Evolutionary conservation across 2,329 filamentous ascomycete species (phyloP).

Genomic region (Arthrobotrys iridis): DNA sequence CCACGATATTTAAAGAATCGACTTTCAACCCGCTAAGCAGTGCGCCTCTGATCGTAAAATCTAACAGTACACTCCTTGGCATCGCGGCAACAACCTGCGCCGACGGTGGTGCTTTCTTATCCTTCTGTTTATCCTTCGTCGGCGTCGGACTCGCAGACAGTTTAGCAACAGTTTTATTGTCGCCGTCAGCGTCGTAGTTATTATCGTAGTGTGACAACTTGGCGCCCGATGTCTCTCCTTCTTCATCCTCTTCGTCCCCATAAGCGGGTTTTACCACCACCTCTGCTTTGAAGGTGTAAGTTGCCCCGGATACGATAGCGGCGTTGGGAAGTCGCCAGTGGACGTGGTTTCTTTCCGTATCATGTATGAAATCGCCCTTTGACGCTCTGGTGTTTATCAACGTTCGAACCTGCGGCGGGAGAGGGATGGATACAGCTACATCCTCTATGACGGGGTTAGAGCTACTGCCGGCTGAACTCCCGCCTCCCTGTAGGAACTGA

Average conservation of each 20-base stretch:
- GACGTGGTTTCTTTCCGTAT: constrained; percentile 55
- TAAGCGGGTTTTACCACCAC: constrained; percentile 59
- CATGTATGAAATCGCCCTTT: constrained; percentile 57
- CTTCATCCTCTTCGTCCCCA: constrained; percentile 62
- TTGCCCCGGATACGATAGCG: constrained; percentile 47
- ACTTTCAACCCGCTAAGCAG: constrained; percentile 74
- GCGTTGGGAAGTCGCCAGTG: constrained; percentile 57
- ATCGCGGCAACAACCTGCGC: constrained; percentile 79
- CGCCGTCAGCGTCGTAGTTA: constrained; percentile 41
- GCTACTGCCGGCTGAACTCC: constrained; percentile 45
- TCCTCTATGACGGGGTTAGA: constrained; percentile 57
- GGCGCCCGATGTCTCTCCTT: constrained; percentile 65
- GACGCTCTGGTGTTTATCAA: constrained; percentile 55
- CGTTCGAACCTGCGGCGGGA: constrained; percentile 56
- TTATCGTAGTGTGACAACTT: constrained; percentile 55
- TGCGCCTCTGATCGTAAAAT: constrained; percentile 76
- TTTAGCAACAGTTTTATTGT: constrained; percentile 6
- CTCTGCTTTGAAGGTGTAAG: constrained; percentile 57
- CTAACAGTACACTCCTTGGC: constrained; percentile 79
- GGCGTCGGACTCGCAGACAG: constrained; percentile 53
- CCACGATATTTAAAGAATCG: constrained; percentile 74
- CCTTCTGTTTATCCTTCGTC: constrained; percentile 61
- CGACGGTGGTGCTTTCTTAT: constrained; percentile 59
- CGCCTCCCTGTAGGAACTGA: constrained; percentile 63
- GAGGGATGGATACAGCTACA: constrained; percentile 56